These are phyloP conservation scores for Cryptosporidium viatorum DNA, from an alignment of 169 alveolate genomes.

Conservation along the genomic window DNA sequence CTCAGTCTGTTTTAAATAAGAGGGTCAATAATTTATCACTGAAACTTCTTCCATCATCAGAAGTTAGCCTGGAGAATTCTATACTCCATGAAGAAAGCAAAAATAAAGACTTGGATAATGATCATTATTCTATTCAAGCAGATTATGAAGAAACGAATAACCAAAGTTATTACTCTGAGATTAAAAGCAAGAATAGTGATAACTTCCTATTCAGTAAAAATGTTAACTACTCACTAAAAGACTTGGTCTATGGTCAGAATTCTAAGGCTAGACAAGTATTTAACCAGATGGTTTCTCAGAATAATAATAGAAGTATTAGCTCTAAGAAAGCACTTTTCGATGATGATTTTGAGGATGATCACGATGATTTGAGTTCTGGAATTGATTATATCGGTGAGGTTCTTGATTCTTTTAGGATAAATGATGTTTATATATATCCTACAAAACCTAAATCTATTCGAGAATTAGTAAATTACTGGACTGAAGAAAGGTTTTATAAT, in stretches of 20 bases:
- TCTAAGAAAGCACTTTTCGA: slow-evolving; percentile 70
- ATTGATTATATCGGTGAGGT: background rate
- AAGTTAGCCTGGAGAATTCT: slow-evolving; percentile 14
- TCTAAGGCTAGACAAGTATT: background rate
- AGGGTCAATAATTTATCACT: slow-evolving; percentile 23
- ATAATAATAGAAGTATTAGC: slow-evolving; percentile 26
- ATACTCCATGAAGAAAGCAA: slow-evolving; percentile 34
- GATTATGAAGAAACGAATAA: background rate
- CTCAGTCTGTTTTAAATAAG: slow-evolving; percentile 43
- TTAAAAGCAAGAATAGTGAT: slow-evolving; percentile 59
- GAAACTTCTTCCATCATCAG: slow-evolving; percentile 36
- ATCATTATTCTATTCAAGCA: background rate
- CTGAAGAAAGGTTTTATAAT: background rate
- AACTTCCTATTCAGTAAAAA: slow-evolving; percentile 24
- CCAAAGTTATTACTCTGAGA: background rate
- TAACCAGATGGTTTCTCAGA: slow-evolving; percentile 16
- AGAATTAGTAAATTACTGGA: slow-evolving; percentile 45
- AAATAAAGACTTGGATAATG: background rate
- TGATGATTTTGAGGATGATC: slow-evolving; percentile 20
- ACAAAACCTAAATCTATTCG: slow-evolving; percentile 19
- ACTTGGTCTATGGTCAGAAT: slow-evolving; percentile 33
- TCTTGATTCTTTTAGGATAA: slow-evolving; percentile 34
- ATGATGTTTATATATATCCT: slow-evolving; percentile 61
- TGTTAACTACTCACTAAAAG: slow-evolving; percentile 42
- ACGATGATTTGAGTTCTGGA: slow-evolving; percentile 17